phyloP scores from a whole-genome alignment of 2,329 filamentous ascomycete species.

The Tolypocladium sp. region DNA sequence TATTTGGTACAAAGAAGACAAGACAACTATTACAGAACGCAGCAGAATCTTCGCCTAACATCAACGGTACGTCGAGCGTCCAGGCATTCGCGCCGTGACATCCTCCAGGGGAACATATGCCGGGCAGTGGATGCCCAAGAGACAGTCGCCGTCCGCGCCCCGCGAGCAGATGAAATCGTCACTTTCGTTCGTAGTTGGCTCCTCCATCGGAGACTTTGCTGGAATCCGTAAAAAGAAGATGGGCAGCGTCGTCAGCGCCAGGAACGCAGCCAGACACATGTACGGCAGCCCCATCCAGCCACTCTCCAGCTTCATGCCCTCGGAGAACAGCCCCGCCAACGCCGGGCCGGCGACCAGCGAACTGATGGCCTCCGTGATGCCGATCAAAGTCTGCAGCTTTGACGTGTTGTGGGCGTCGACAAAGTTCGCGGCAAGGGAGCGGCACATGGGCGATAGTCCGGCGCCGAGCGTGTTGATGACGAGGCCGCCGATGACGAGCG shows the following conservation, averaged over 20 bases:
- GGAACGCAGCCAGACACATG: slow-evolving; percentile 3
- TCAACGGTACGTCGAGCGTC: neutral
- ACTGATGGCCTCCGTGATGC: slow-evolving; percentile 15
- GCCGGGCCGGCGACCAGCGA: slow-evolving; percentile 13
- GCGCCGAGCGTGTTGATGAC: slow-evolving; percentile 11
- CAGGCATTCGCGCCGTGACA: neutral
- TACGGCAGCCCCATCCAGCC: slow-evolving; percentile 17
- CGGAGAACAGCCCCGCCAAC: slow-evolving; percentile 15
- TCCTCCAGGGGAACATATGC: neutral
- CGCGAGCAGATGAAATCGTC: neutral
- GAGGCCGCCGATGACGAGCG: slow-evolving; percentile 12
- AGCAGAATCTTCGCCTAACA: neutral
- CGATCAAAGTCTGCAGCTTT: slow-evolving; percentile 17
- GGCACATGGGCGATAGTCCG: slow-evolving; percentile 10
- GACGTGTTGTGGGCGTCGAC: slow-evolving; percentile 11
- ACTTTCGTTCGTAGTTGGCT: neutral
- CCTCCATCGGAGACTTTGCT: neutral
- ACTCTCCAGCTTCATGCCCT: slow-evolving; percentile 12
- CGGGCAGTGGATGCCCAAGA: neutral
- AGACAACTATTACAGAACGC: neutral
- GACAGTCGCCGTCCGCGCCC: neutral
- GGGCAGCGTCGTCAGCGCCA: slow-evolving; percentile 1
- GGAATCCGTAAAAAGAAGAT: neutral
- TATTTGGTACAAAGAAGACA: neutral
- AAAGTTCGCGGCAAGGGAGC: slow-evolving; percentile 10